A percentile compares a stretch with the other conserved stretches of the same genome.
Evolutionary conservation across 1,139 yeast genomes (phyloP).

Genomic region (Kodamaea plutei): DNA sequence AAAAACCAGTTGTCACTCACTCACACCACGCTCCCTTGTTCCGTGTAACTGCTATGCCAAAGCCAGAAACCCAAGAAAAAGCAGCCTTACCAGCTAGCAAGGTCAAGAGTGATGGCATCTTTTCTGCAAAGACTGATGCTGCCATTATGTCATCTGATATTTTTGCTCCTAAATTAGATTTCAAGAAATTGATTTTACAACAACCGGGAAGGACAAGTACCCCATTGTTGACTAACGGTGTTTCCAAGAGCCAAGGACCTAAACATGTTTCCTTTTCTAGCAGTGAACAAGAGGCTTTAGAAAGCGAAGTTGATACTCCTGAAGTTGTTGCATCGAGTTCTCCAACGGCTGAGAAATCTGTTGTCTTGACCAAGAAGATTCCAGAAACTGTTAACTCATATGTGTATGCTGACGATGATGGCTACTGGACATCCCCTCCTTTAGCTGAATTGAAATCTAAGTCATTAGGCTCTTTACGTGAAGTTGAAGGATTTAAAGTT

Average conservation of each 20-base stretch:
- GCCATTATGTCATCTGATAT: conserved; percentile 70
- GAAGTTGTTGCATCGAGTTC: neutral
- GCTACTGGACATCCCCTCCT: conserved; percentile 87
- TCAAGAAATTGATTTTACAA: conserved; percentile 56
- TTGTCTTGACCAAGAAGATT: neutral
- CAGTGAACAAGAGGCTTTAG: conserved; percentile 4
- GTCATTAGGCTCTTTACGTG: conserved; percentile 59
- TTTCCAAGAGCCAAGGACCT: conserved; percentile 10
- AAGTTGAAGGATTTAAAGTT: conserved; percentile 63
- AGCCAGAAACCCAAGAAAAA: conserved; percentile 4
- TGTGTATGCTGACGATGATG: conserved; percentile 52
- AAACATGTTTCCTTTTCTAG: conserved; percentile 36
- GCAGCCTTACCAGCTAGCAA: conserved; percentile 12
- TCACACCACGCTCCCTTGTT: conserved; percentile 54
- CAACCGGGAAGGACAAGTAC: conserved; percentile 25
- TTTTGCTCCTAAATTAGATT: conserved; percentile 60
- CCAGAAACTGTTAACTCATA: conserved; percentile 1
- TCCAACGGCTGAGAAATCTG: neutral
- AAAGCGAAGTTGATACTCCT: conserved; percentile 2
- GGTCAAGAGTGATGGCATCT: conserved; percentile 16
- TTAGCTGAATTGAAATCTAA: conserved; percentile 55
- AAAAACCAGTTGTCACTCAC: conserved; percentile 52
- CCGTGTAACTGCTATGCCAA: conserved; percentile 19
- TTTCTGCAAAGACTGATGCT: conserved; percentile 47
- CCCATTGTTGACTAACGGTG: conserved; percentile 9